These are phyloP conservation scores for Trichoderma lentiforme DNA, from an alignment of 2,329 filamentous ascomycete species.

Conservation along the genomic window DNA sequence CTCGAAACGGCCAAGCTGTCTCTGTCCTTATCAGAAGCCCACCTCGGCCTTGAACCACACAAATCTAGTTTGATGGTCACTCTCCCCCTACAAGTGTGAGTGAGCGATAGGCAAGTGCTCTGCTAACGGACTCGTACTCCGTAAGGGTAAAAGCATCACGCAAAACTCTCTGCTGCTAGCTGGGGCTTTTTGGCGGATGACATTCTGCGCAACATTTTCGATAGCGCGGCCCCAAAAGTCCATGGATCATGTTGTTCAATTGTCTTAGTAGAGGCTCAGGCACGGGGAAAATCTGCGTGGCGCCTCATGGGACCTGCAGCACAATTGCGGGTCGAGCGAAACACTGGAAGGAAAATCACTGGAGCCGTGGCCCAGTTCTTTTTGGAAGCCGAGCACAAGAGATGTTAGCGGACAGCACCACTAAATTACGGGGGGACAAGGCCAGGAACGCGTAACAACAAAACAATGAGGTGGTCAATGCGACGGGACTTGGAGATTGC, in stretches of 20 bases:
- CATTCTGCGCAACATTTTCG: conserved; percentile 5
- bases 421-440: not conserved
- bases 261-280: not conserved
- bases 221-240: conserved; percentile 3
- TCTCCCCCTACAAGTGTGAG: not conserved
- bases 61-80: not conserved
- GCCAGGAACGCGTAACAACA: not conserved
- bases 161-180: not conserved
- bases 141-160: not conserved
- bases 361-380: not conserved
- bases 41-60: not conserved
- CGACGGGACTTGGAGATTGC: not conserved
- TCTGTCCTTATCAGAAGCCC: not conserved
- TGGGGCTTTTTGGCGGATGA: not conserved
- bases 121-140: not conserved
- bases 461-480: not conserved
- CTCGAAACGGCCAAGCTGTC: not conserved
- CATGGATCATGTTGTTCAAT: not conserved
- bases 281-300: conserved; percentile 6
- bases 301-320: conserved; percentile 1
- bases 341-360: not conserved
- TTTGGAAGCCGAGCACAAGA: not conserved
- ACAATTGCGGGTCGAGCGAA: not conserved
- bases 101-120: not conserved
- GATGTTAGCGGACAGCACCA: not conserved